phyloP scores from a whole-genome alignment of 148 eudicot genomes.

The Suaeda aralocaspica region DNA sequence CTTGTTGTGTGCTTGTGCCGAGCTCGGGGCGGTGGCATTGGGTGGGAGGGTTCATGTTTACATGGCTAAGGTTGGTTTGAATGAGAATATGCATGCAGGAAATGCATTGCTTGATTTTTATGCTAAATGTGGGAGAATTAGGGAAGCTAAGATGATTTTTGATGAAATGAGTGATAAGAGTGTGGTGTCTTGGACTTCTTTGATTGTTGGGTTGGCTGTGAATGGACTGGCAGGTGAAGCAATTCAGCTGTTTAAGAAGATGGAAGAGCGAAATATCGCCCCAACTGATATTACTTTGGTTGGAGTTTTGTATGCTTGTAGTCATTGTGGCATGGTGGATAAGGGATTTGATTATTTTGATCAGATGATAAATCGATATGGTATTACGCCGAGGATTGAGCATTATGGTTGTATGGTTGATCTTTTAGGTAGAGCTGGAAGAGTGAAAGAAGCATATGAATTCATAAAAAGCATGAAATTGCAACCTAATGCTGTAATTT shows the following conservation, averaged over 20 bases:
- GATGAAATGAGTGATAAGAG: slow-evolving; percentile 45
- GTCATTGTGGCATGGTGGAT: slow-evolving; percentile 74
- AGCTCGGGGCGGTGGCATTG: slow-evolving; percentile 73
- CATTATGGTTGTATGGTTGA: slow-evolving; percentile 87
- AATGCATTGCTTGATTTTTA: slow-evolving; percentile 66
- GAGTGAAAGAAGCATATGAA: slow-evolving; percentile 52
- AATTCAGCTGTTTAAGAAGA: slow-evolving; percentile 43
- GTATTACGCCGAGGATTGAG: slow-evolving; percentile 53
- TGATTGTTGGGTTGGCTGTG: slow-evolving; percentile 65
- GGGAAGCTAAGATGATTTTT: slow-evolving; percentile 46
- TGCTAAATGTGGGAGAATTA: slow-evolving; percentile 62
- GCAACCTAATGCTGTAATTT: slow-evolving; percentile 58
- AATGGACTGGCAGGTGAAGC: slow-evolving; percentile 61
- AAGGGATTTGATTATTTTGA: slow-evolving; percentile 59
- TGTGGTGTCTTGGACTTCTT: slow-evolving; percentile 67
- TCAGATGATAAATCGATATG: slow-evolving; percentile 43
- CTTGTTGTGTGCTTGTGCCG: slow-evolving; percentile 73
- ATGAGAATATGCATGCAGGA: slow-evolving; percentile 53
- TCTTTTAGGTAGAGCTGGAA: slow-evolving; percentile 62
- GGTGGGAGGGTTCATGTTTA: slow-evolving; percentile 70
- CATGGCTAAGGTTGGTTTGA: slow-evolving; percentile 66
- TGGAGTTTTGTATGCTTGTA: slow-evolving; percentile 77
- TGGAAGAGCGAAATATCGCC: slow-evolving; percentile 40
- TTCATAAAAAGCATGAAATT: slow-evolving; percentile 58
- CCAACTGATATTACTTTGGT: slow-evolving; percentile 69